Evolutionary conservation across 208 protist genomes (phyloP).

Genomic region (Leishmania gerbilli): DNA sequence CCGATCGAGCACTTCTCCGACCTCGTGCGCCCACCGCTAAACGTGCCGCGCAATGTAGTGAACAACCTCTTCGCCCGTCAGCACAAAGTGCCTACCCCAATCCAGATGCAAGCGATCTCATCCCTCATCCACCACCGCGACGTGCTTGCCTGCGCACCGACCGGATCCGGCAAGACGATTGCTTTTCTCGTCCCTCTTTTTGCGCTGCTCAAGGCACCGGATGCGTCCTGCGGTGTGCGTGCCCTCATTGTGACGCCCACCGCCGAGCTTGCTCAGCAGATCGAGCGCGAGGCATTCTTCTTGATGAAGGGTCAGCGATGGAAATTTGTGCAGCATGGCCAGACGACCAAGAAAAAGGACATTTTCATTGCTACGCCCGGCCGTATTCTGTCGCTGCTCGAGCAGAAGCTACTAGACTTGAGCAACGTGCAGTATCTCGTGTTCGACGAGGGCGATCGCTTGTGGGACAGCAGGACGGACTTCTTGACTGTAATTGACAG

Average conservation of each 20-base stretch:
- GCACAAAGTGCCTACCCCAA: conserved; percentile 93
- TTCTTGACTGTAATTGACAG: conserved; percentile 84
- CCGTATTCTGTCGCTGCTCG: conserved; percentile 74
- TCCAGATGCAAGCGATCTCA: conserved; percentile 98
- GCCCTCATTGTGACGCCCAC: conserved; percentile 97
- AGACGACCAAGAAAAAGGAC: conserved; percentile 91
- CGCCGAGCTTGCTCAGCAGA: conserved; percentile 96
- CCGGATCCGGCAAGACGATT: conserved; percentile 96
- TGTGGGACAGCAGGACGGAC: conserved; percentile 93
- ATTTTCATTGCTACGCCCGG: conserved; percentile 92
- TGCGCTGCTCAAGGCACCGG: conserved; percentile 80
- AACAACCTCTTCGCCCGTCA: conserved; percentile 84
- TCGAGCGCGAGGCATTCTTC: conserved; percentile 91
- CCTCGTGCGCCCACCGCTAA: conserved; percentile 81
- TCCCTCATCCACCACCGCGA: conserved; percentile 88
- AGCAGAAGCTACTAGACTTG: conserved; percentile 82
- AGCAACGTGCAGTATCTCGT: conserved; percentile 88
- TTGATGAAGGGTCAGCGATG: conserved; percentile 86
- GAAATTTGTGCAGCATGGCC: conserved; percentile 88
- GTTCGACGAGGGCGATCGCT: conserved; percentile 98
- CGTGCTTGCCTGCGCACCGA: conserved; percentile 89
- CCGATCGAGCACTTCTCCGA: conserved; percentile 89
- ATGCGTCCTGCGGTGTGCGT: conserved; percentile 73
- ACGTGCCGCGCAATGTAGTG: conserved; percentile 68
- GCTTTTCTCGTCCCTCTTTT: conserved; percentile 95